Base-by-base conservation (phyloP, 2,329 filamentous ascomycete species). In the Sporothrix brasiliensis region DNA sequence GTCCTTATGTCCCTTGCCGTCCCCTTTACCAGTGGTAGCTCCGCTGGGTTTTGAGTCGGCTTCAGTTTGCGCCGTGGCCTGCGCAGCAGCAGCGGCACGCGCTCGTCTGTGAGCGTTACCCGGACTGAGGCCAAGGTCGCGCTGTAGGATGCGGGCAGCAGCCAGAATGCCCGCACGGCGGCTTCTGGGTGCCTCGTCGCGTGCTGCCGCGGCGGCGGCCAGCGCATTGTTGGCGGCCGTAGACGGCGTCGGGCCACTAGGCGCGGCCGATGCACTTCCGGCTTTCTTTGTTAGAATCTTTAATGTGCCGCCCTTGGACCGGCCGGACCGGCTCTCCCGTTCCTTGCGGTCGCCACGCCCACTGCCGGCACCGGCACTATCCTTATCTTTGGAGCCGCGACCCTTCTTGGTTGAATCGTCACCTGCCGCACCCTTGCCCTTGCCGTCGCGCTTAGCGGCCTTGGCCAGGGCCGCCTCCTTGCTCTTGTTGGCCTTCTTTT, bases 401-500 rank as follows among this genome's bases (percentile, higher is more conserved):
- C 65, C 41, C 0, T 78, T 73, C 34, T 88, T 69, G 11, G 56
- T 30, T 11, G 50, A 11, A 14, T 72, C 71, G 34, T 69, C 70
- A 10, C n/a, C 70, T 16, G 75, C 68, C 13, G 75, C 70, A 9
- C 75, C 78, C 74, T 85, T 87, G 67, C 80, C 79, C 77, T 87
- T 87, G n/a, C 75, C 76, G n/a, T 77, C 54, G 80, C 80, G 69
- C 76, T 90, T 90, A 39, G 83, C 81, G 58, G 81, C 81, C 76
- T 87, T 87, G 53, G 86, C 84, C 47, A 82, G 81, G 39, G 83
- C 83, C 4, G 80, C 78, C 70, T 90, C 88, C 75, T 89, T 89
- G 24, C 79, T 81, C 77, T 87, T 89, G 73, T 88, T 92, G 16
- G 92, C 92, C 81, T 97, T 97, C 81, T 96, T 97, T 79, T 97